Base-by-base conservation (phyloP, 1,284 basidiomycete genomes). In the Ustilago tritici region DNA sequence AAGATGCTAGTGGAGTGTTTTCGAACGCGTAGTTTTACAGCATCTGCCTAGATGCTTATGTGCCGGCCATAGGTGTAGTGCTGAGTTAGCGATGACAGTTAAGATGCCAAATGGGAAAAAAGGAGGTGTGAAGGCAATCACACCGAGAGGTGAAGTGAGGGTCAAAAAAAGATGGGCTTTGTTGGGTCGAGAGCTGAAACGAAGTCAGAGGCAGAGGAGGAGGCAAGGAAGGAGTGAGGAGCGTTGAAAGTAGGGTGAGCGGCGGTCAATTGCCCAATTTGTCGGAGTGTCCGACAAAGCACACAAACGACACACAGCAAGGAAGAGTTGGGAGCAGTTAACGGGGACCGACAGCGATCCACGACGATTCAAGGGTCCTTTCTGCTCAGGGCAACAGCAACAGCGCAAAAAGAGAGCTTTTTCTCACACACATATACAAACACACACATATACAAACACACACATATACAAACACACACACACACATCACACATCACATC, bases 91-190 rank as follows among this genome's bases (percentile, higher is more conserved):
- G 43, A 46, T 46, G n/a, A 11, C 8, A 15, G 43, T 19, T 46
- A 7, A 6, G 11, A 19, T 46, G 43, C 6, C 2, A 35, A 46
- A 38, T 14, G 31, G 41, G 10, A 17, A 49, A 36, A 34, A 36
- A 19, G n/a, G 7, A 46, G 56, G 43, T 49, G 41, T 31, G 46
- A 36, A 47, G 6, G 28, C 32, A 34, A 23, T 31, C 41, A 61
- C 52, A 54, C 60, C 52, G 60, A 61, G 28, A 43, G 60, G 50
- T 61, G 60, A 55, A 31, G 4, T 14, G 38, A 50, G 43, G 50
- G 15, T 28, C 10, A n/a, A 38, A 15, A 12, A 35, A 31, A 35
- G 19, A 49, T 10, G 46, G 23, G n/a, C 14, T 12, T 41, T 2
- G 40, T 41, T 7, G 23, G 23, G 23, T 28, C 23, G 23, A 28